Evolutionary conservation across 1,284 basidiomycete genomes (phyloP).

Genomic region (Pholiota adiposa): DNA sequence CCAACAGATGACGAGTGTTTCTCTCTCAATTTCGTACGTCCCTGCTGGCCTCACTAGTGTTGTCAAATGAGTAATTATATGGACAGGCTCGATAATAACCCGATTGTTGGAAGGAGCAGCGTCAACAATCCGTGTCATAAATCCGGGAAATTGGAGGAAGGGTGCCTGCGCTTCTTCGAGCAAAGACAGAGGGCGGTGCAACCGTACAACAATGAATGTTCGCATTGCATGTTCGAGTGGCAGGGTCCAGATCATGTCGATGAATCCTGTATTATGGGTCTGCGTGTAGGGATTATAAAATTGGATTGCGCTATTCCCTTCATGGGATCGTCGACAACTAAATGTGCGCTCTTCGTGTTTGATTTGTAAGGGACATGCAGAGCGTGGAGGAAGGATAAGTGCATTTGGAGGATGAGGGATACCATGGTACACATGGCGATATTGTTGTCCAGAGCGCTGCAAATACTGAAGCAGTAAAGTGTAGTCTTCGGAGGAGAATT

Average conservation of each 20-base stretch:
- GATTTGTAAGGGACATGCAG: slow-evolving; percentile 12
- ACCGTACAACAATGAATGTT: slow-evolving; percentile 24
- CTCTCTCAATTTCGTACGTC: slow-evolving; percentile 20
- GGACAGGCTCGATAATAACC: slow-evolving; percentile 24
- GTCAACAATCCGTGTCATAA: slow-evolving; percentile 20
- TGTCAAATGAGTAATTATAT: slow-evolving; percentile 28
- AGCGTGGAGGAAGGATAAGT: slow-evolving; percentile 23
- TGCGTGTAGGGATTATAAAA: slow-evolving; percentile 19
- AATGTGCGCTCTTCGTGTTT: slow-evolving; percentile 16
- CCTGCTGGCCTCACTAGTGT: slow-evolving; percentile 18
- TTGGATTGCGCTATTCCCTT: slow-evolving; percentile 28
- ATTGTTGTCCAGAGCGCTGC: slow-evolving; percentile 15
- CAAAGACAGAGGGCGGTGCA: slow-evolving; percentile 16
- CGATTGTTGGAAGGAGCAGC: neutral
- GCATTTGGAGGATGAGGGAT: slow-evolving; percentile 18
- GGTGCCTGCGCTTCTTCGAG: slow-evolving; percentile 17
- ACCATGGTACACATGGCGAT: slow-evolving; percentile 8
- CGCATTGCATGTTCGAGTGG: slow-evolving; percentile 18
- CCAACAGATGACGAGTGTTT: neutral
- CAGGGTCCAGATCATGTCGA: slow-evolving; percentile 24
- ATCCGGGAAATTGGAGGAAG: slow-evolving; percentile 8
- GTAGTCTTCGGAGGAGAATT: neutral
- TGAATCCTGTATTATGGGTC: slow-evolving; percentile 21
- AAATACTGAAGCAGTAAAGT: neutral
- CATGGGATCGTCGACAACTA: slow-evolving; percentile 25